Conservation (phyloP, 2,329 filamentous ascomycete species). For the Cercospora beticola region DNA sequence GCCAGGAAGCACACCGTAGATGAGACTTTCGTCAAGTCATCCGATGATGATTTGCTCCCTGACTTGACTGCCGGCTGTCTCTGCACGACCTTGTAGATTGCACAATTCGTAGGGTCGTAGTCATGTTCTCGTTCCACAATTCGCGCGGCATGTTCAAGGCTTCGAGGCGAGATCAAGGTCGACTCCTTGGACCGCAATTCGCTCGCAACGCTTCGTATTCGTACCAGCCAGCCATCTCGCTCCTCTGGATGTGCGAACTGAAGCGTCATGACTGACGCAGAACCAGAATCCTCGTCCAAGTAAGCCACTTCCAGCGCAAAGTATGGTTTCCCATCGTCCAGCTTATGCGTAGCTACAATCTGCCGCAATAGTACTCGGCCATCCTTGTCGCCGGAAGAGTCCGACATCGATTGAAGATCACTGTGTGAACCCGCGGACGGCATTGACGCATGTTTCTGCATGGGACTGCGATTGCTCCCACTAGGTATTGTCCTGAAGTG, state of each 20-base stretch:
- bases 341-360: slow-evolving; percentile 65
- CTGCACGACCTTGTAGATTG: slow-evolving; percentile 68
- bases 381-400: slow-evolving; percentile 55
- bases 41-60: slow-evolving; percentile 58
- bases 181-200: slow-evolving; percentile 54
- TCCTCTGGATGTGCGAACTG: slow-evolving; percentile 65
- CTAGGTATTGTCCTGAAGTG: slow-evolving; percentile 53
- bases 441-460: slow-evolving; percentile 57
- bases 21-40: slow-evolving; percentile 64
- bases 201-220: slow-evolving; percentile 60
- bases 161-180: slow-evolving; percentile 56
- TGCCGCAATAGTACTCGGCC: slow-evolving; percentile 62
- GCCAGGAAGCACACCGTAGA: slow-evolving; percentile 67
- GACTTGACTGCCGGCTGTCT: slow-evolving; percentile 57
- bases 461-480: slow-evolving; percentile 43
- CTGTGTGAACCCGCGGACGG: slow-evolving; percentile 61
- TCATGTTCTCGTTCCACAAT: slow-evolving; percentile 65
- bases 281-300: slow-evolving; percentile 63
- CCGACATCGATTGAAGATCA: slow-evolving; percentile 57
- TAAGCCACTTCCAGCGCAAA: slow-evolving; percentile 68
- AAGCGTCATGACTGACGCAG: slow-evolving; percentile 62
- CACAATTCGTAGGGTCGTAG: slow-evolving; percentile 66
- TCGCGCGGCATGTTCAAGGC: slow-evolving; percentile 62
- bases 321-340: slow-evolving; percentile 66
- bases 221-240: slow-evolving; percentile 63